Evolutionary conservation across 2,329 filamentous ascomycete species (phyloP).

Genomic region (Cladophialophora exuberans): DNA sequence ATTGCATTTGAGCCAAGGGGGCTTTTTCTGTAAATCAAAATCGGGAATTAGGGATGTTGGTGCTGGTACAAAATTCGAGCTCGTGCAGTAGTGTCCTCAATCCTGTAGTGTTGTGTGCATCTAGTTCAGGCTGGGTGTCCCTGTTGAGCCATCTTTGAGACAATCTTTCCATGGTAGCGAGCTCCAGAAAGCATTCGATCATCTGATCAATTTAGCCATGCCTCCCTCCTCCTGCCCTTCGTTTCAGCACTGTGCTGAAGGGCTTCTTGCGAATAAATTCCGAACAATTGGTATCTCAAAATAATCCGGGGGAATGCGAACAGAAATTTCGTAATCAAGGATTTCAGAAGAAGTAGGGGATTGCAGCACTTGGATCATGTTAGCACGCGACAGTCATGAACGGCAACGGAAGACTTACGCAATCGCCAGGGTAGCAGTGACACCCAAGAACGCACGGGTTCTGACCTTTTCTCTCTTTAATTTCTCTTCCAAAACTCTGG

Average conservation of each 20-base stretch:
- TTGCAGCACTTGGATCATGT: conserved; percentile 43
- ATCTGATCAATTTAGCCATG: too few relatives aligned
- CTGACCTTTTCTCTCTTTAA: conserved; percentile 84
- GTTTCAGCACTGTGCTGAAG: too few relatives aligned
- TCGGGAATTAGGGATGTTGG: not conserved
- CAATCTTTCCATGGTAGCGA: too few relatives aligned
- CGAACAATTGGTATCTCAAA: conserved; percentile 16
- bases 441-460: conserved; percentile 80
- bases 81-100: not conserved
- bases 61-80: not conserved
- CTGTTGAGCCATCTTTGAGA: not conserved
- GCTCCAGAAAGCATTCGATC: too few relatives aligned
- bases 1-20: not conserved
- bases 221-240: too few relatives aligned
- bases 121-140: not conserved
- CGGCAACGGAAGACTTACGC: conserved; percentile 67
- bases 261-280: not conserved
- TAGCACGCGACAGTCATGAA: conserved; percentile 29
- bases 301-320: not conserved
- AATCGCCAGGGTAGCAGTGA: conserved; percentile 83
- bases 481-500: conserved; percentile 70
- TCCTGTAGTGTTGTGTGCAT: not conserved
- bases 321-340: not conserved
- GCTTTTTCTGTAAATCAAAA: not conserved
- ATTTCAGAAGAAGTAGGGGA: conserved; percentile 50